phyloP scores from a whole-genome alignment of 257 asterid genomes.

The Schizonepeta tenuifolia region DNA sequence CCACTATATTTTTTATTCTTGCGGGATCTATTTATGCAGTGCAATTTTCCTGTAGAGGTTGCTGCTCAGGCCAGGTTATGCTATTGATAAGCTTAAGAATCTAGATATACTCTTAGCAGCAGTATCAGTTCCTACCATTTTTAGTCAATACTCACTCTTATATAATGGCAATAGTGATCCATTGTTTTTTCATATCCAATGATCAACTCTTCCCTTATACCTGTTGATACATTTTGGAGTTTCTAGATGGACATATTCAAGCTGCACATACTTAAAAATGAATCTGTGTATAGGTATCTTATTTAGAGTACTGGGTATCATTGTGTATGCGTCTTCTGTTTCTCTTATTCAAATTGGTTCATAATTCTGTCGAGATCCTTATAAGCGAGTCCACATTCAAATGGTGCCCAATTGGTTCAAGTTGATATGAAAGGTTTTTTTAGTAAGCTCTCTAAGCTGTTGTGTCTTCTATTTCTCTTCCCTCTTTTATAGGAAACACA shows the following conservation, averaged over 20 bases:
- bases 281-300: background rate
- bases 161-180: background rate
- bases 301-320: background rate
- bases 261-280: background rate
- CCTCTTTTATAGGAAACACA: too few relatives aligned
- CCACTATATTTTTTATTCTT: background rate
- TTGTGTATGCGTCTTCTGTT: background rate
- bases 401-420: constrained; percentile 22
- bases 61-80: background rate
- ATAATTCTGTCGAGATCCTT: constrained; percentile 1
- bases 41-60: background rate
- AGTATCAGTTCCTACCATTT: background rate
- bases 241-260: background rate
- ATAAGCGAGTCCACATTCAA: background rate
- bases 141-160: background rate
- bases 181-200: background rate
- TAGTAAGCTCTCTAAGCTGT: background rate
- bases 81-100: background rate
- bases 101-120: background rate
- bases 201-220: background rate
- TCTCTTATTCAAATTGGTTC: constrained; percentile 6
- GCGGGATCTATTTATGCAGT: background rate
- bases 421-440: background rate
- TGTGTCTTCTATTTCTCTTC: background rate
- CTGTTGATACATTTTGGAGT: background rate